These are phyloP conservation scores for Saccharomyces kudriavzevii DNA, from an alignment of 805 yeast genomes.

Conservation along the genomic window DNA sequence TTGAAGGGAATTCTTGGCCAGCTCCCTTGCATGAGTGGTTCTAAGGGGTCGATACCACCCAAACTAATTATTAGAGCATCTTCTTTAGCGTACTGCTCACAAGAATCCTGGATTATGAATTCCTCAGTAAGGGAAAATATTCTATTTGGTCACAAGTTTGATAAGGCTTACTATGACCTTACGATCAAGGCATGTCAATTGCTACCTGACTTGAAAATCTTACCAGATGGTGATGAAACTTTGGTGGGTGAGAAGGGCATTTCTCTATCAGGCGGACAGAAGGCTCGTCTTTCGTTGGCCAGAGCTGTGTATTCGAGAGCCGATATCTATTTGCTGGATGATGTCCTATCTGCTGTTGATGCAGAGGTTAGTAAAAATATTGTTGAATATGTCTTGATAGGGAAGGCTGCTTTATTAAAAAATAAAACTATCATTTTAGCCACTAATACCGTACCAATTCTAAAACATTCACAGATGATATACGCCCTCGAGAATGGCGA, in stretches of 20 bases:
- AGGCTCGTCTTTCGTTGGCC: conserved; percentile 56
- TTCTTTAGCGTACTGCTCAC: conserved; percentile 53
- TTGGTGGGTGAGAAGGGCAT: conserved; percentile 56
- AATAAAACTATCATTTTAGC: conserved; percentile 49
- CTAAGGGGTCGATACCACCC: conserved; percentile 19
- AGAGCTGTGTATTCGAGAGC: conserved; percentile 59
- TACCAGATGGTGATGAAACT: conserved; percentile 48
- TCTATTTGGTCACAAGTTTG: conserved; percentile 41
- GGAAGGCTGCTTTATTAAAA: conserved; percentile 38
- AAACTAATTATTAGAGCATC: conserved; percentile 22
- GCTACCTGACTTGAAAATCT: conserved; percentile 37
- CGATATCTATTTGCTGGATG: conserved; percentile 55
- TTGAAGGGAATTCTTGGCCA: conserved; percentile 49
- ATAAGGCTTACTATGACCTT: conserved; percentile 34
- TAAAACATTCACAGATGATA: conserved; percentile 52
- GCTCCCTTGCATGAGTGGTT: conserved; percentile 32
- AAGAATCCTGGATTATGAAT: conserved; percentile 48
- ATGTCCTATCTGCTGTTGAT: conserved; percentile 64
- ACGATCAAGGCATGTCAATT: conserved; percentile 45
- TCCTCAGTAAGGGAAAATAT: conserved; percentile 44
- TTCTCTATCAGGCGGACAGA: conserved; percentile 55
- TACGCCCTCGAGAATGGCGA: conserved; percentile 47
- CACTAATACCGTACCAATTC: conserved; percentile 49
- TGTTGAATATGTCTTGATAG: conserved; percentile 41
- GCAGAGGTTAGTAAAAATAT: conserved; percentile 57